Conservation (phyloP, 495 filamentous ascomycete species). For the Hypomontagnella monticulosa region DNA sequence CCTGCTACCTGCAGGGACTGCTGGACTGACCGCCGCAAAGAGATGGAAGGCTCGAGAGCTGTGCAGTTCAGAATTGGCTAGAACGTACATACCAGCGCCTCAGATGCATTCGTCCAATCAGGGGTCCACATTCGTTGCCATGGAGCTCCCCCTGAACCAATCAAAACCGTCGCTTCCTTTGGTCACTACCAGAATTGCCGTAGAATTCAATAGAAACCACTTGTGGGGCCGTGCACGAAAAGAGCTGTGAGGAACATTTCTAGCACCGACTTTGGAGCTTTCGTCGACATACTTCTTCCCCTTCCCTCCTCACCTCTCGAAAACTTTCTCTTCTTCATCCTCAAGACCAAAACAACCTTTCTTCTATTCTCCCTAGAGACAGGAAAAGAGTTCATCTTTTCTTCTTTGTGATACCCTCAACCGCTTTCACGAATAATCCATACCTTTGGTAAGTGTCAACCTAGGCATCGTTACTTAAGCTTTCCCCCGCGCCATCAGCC, state of each 20-base stretch:
- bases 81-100: constrained; percentile 17
- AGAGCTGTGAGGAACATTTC: constrained; percentile 47
- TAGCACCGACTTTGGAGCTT: constrained; percentile 31
- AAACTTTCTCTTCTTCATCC: constrained; percentile 23
- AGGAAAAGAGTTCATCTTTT: constrained; percentile 10
- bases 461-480: neutral
- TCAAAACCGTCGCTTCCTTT: constrained; percentile 21
- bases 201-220: constrained; percentile 52
- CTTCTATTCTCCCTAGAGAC: constrained; percentile 19
- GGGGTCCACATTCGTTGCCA: constrained; percentile 35
- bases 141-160: constrained; percentile 33
- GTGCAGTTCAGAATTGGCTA: neutral
- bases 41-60: constrained; percentile 36
- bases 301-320: constrained; percentile 36
- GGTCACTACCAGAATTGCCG: constrained; percentile 38
- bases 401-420: constrained; percentile 41
- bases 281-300: constrained; percentile 30
- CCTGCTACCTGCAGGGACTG: constrained; percentile 9
- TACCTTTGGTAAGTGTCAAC: constrained; percentile 39
- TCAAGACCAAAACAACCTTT: constrained; percentile 15
- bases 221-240: constrained; percentile 42
- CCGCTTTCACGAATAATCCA: constrained; percentile 7
- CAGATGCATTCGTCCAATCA: constrained; percentile 42
- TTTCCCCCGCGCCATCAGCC: constrained; percentile 33
- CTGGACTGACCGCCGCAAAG: neutral